Conservation (phyloP, 2,329 filamentous ascomycete genomes). For the Colletotrichum agaves region DNA sequence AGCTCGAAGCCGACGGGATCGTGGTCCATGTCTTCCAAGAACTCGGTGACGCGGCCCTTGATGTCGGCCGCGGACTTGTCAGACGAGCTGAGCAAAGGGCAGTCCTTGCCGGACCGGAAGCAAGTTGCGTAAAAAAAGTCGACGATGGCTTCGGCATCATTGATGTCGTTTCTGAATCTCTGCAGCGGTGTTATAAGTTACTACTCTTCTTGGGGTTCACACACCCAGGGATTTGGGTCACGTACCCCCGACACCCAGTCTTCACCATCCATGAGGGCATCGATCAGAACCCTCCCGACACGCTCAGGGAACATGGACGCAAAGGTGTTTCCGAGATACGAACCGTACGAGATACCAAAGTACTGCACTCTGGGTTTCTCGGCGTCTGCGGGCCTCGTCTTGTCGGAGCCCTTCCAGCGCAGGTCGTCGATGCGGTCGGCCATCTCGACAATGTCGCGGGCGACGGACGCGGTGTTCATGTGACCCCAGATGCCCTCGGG, state of each 20-base stretch:
- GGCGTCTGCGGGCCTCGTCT: not conserved
- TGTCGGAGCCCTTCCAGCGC: constrained; percentile 5
- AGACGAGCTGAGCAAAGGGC: constrained; percentile 41
- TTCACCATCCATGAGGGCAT: constrained; percentile 43
- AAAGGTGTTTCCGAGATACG: constrained; percentile 48
- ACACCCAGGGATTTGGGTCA: not conserved
- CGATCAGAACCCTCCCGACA: constrained; percentile 51
- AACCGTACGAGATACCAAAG: constrained; percentile 56
- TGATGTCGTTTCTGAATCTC: constrained; percentile 48
- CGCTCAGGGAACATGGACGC: constrained; percentile 49
- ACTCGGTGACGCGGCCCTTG: constrained; percentile 45
- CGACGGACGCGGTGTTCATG: constrained; percentile 47
- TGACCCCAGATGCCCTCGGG: constrained; percentile 41
- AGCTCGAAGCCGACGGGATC: constrained; percentile 41
- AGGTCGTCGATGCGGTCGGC: constrained; percentile 46
- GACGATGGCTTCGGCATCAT: constrained; percentile 50
- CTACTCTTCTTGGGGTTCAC: fast-evolving
- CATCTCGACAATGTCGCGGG: constrained; percentile 48
- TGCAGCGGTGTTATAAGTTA: constrained; percentile 6
- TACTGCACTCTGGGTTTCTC: constrained; percentile 47
- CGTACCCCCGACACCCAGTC: constrained; percentile 43
- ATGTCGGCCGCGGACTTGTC: constrained; percentile 46
- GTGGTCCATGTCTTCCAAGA: constrained; percentile 44
- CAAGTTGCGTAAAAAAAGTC: constrained; percentile 50
- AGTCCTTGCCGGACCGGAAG: constrained; percentile 44